Evolutionary conservation across 495 filamentous ascomycete genomes (phyloP), one percentile per base, ranked within the genome.

Genomic region (Xylaria flabelliformis): DNA sequence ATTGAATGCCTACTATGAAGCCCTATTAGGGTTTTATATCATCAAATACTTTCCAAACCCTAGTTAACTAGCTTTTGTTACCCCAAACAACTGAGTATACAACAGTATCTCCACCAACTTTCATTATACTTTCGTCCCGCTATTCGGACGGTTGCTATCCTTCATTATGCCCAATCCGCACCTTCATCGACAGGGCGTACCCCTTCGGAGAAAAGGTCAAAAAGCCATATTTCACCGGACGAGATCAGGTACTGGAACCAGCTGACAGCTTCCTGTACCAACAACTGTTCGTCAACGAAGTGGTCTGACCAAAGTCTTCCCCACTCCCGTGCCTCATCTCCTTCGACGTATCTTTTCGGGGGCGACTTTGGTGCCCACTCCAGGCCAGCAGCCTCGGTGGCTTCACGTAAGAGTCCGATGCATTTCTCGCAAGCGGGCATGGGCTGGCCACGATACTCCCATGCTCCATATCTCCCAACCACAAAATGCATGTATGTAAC

Each of bases 301-400:
- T 70, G 58, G 26, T 70, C 58, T n/a, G 68, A 62, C 68, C 56
- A 70, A 13, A 63, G 56, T n/a, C 44, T 53, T 6, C 68, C 58
- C 44, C 8, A 26, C 63, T 70, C 68, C 42, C 68, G 56, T 17
- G 42, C 56, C 58, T 70, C 39, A n/a, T 63, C 21, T 15, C 68
- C 68, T 39, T 61, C 68, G 0, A 32, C 44, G 5, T 51, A 70
- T n/a, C 68, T 70, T 2, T 46, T 48, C 13, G 68, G 68, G 6
- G 68, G 58, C 6, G 68, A 12, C 32, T 70, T 63, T 21, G 68
- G 68, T 26, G 29, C 46, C 68, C 68, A 70, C 13, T 71, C 67
- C 0, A 78, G 59, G 4, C 74, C 74, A 13, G 74, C 74, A 21
- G 72, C 74, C n/a, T 76, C 74, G 42, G 74, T 80, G 12, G 68